phyloP scores from a whole-genome alignment of 2,329 filamentous ascomycete genomes.

The Fusarium buxicola region DNA sequence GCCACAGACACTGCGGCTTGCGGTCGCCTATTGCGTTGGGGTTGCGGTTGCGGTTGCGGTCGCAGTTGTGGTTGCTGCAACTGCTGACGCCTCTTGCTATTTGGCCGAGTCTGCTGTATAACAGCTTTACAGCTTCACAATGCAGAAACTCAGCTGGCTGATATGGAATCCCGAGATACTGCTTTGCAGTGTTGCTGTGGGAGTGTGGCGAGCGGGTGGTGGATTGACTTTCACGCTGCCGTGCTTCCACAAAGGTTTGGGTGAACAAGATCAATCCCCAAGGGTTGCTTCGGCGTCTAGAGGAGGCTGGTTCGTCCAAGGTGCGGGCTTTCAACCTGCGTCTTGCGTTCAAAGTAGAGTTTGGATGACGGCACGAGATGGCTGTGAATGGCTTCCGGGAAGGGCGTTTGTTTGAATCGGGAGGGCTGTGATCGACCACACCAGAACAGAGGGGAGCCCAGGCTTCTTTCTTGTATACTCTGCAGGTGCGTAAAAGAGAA shows the following conservation, averaged over 20 bases:
- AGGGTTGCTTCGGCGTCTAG: not conserved
- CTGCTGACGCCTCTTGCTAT: not conserved
- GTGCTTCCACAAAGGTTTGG: not conserved
- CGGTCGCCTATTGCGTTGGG: not conserved
- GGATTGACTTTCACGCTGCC: not conserved
- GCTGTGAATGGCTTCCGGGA: conserved; percentile 25
- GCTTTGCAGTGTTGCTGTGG: not conserved
- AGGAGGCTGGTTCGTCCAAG: not conserved
- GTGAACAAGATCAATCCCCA: not conserved
- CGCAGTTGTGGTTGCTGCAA: too few relatives aligned
- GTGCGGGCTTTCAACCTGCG: not conserved
- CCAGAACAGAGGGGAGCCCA: conserved; percentile 14
- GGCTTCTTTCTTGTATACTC: conserved; percentile 25
- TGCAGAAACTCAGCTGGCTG: not conserved
- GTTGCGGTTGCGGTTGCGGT: too few relatives aligned
- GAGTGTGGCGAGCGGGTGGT: not conserved
- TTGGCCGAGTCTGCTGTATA: not conserved
- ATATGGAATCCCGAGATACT: not conserved
- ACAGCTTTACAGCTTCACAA: not conserved
- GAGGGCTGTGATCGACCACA: conserved; percentile 22
- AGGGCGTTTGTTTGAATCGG: conserved; percentile 24
- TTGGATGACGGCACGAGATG: conserved; percentile 14
- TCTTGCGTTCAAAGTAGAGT: conserved; percentile 2
- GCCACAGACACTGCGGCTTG: not conserved
- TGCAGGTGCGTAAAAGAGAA: conserved; percentile 11